Percentiles rank a stretch among this genome's conserved stretches.
Conservation (phyloP, 768 basidiomycete species). For the Kwoniella dendrophila region DNA sequence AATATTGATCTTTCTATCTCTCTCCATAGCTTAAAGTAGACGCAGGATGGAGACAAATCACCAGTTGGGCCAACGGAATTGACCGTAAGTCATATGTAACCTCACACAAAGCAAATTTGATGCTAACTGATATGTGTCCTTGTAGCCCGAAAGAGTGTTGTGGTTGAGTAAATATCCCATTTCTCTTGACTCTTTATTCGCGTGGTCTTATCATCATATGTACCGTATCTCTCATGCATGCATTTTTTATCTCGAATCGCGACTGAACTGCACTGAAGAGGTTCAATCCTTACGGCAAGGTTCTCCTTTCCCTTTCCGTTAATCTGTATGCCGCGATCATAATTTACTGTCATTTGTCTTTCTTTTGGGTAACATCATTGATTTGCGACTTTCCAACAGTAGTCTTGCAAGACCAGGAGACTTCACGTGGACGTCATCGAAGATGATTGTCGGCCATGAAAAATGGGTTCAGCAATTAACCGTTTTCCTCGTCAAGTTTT, state of each 20-base stretch:
- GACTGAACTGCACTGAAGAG: no score
- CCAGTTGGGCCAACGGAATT: background rate
- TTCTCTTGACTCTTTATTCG: background rate
- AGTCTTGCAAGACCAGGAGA: no score
- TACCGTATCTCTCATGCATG: background rate
- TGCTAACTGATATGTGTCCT: background rate
- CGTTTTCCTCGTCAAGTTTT: no score
- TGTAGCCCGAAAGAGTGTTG: background rate
- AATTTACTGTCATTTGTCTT: no score
- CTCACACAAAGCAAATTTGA: background rate
- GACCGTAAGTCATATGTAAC: background rate
- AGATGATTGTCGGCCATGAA: no score
- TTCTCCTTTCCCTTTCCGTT: no score
- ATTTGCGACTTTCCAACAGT: no score
- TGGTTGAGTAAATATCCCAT: background rate
- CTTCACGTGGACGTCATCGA: no score
- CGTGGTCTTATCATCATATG: background rate
- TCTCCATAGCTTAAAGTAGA: slow-evolving; percentile 6
- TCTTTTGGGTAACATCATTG: no score
- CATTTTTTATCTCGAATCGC: background rate
- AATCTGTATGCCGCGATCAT: no score
- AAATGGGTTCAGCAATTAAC: no score
- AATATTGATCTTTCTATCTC: background rate
- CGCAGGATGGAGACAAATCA: slow-evolving; percentile 6
- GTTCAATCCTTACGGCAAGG: no score